These are phyloP conservation scores for Talaromyces funiculosus DNA, from an alignment of 2,329 filamentous ascomycete genomes.

Conservation along the genomic window DNA sequence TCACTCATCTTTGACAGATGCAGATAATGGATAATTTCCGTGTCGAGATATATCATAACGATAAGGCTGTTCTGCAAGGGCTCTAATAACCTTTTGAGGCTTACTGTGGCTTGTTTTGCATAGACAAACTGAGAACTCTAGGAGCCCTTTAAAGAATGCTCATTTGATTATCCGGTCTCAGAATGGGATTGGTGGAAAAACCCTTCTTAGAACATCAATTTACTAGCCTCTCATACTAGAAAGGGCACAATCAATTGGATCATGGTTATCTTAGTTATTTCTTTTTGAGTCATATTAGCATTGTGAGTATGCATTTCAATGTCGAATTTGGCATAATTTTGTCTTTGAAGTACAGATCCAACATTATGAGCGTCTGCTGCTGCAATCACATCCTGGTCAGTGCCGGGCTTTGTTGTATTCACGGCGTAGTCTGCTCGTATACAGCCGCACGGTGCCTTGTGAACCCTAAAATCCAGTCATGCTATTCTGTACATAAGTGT, in stretches of 20 bases:
- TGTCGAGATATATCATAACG: neutral
- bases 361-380: no score
- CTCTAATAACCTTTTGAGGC: neutral
- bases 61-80: neutral
- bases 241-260: neutral
- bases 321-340: no score
- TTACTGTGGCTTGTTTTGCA: neutral
- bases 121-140: neutral
- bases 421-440: no score
- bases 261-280: neutral
- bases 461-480: no score
- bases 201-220: neutral
- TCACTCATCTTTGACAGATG: neutral
- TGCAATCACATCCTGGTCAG: no score
- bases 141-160: neutral
- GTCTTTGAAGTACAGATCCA: no score
- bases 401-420: no score
- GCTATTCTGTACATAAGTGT: no score
- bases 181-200: neutral
- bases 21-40: no score
- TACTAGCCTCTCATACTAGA: neutral
- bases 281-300: neutral
- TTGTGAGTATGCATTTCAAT: neutral
- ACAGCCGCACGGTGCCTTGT: no score
- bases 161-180: neutral